phyloP scores from a whole-genome alignment of 2,329 filamentous ascomycete species.

The Pseudonectria buxi region DNA sequence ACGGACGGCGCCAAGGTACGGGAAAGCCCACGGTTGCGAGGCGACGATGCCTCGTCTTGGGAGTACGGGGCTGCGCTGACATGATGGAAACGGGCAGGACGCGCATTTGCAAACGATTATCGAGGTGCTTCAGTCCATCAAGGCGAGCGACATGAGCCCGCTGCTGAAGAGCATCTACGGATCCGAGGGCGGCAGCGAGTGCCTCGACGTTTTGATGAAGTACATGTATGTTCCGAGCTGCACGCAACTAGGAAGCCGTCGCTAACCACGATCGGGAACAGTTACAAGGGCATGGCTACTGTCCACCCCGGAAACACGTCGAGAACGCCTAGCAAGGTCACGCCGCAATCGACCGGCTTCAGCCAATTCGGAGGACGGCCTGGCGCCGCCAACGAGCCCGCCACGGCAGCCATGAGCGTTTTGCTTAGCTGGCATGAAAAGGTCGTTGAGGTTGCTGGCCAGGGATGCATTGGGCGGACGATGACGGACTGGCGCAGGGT shows the following conservation, averaged over 20 bases:
- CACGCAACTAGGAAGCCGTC: neutral
- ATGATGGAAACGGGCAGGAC: constrained; percentile 47
- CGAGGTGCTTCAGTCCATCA: constrained; percentile 93
- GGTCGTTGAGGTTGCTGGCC: constrained; percentile 85
- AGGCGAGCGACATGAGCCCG: constrained; percentile 90
- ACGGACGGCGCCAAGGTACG: constrained; percentile 50
- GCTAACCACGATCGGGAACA: constrained; percentile 29
- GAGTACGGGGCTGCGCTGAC: constrained; percentile 5
- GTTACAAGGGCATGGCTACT: constrained; percentile 82
- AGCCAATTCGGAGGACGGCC: constrained; percentile 64
- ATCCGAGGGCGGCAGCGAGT: constrained; percentile 72
- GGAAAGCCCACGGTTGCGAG: neutral
- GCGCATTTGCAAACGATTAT: constrained; percentile 80
- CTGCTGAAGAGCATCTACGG: constrained; percentile 76
- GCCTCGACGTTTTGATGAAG: constrained; percentile 92
- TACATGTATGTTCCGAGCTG: constrained; percentile 63
- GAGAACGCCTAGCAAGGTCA: constrained; percentile 39
- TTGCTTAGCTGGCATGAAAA: constrained; percentile 98
- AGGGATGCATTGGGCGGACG: constrained; percentile 84
- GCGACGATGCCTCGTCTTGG: neutral
- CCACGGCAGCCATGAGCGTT: constrained; percentile 90
- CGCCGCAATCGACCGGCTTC: constrained; percentile 78
- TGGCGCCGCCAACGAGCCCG: constrained; percentile 53
- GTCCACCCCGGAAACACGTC: constrained; percentile 35
- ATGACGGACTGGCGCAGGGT: constrained; percentile 94